A percentile compares a stretch with the other conserved stretches of the same genome.
Conservation (phyloP, 1,139 yeast species). For the Kazachstania sp. region DNA sequence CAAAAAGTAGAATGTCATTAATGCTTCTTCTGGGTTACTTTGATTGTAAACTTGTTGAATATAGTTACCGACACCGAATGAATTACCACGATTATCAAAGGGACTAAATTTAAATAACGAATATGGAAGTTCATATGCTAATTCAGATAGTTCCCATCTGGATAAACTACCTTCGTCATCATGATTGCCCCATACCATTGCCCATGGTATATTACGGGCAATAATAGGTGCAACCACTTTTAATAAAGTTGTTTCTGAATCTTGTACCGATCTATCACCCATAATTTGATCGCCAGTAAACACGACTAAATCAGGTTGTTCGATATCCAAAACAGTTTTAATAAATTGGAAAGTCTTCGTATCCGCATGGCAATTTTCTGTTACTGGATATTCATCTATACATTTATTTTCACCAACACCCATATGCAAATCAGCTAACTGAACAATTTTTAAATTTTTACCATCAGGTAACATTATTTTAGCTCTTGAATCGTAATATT, state of each 20-base stretch:
- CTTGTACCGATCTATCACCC: conserved; percentile 52
- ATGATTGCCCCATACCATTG: conserved; percentile 67
- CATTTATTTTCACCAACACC: conserved; percentile 72
- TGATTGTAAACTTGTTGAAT: conserved; percentile 41
- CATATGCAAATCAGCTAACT: conserved; percentile 80
- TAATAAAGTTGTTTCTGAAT: conserved; percentile 66
- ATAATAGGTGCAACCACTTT: conserved; percentile 73
- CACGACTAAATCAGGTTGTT: conserved; percentile 73
- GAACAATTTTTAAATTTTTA: conserved; percentile 64
- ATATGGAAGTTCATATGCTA: conserved; percentile 53
- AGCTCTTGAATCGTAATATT: not conserved
- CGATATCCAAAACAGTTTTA: conserved; percentile 55
- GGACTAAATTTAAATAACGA: conserved; percentile 60
- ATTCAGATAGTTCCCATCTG: conserved; percentile 52
- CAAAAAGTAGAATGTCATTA: conserved; percentile 59
- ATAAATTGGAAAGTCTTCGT: conserved; percentile 55
- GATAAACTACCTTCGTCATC: conserved; percentile 63
- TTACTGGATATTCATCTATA: conserved; percentile 54
- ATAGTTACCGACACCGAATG: conserved; percentile 78
- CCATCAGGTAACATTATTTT: conserved; percentile 15
- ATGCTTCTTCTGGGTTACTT: conserved; percentile 23
- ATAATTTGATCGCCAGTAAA: conserved; percentile 81
- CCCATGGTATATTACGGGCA: conserved; percentile 62
- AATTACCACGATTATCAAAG: conserved; percentile 32
- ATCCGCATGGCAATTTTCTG: conserved; percentile 62